Conservation (phyloP, 805 yeast genomes). For the Zygotorulaspora sp. region DNA sequence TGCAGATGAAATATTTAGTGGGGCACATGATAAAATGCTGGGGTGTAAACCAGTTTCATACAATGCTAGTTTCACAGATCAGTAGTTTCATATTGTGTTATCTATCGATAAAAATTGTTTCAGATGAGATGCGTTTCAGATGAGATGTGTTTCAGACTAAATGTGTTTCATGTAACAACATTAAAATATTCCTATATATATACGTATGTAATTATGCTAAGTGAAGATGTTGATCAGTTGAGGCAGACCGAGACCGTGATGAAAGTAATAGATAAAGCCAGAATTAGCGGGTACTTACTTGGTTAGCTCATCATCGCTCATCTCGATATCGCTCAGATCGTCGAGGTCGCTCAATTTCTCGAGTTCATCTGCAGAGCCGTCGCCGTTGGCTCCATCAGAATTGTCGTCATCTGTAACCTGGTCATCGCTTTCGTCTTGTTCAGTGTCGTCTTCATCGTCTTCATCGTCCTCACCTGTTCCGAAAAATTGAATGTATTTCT, state of each 20-base stretch:
- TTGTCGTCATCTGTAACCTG: slow-evolving; percentile 25
- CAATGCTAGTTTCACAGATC: no score
- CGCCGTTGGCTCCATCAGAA: slow-evolving; percentile 13
- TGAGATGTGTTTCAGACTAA: no score
- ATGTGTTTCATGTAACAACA: no score
- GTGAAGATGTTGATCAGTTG: no score
- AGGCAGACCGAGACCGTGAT: no score
- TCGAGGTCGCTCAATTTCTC: slow-evolving; percentile 14
- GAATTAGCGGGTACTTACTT: not conserved
- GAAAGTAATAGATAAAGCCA: no score
- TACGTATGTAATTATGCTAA: no score
- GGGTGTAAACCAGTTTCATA: no score
- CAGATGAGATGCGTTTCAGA: no score
- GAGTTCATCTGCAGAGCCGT: slow-evolving; percentile 12
- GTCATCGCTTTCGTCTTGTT: slow-evolving; percentile 28
- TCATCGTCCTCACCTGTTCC: slow-evolving; percentile 49
- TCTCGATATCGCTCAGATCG: slow-evolving; percentile 32
- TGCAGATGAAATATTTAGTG: not conserved
- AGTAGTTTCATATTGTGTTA: no score
- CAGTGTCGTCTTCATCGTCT: slow-evolving; percentile 42
- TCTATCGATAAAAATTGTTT: no score
- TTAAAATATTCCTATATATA: no score
- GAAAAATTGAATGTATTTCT: slow-evolving; percentile 37
- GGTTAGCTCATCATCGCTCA: slow-evolving; percentile 13
- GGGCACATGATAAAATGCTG: not conserved